These are phyloP conservation scores for Aspergillus floridensis DNA, from an alignment of 2,329 filamentous ascomycete genomes.

Conservation along the genomic window DNA sequence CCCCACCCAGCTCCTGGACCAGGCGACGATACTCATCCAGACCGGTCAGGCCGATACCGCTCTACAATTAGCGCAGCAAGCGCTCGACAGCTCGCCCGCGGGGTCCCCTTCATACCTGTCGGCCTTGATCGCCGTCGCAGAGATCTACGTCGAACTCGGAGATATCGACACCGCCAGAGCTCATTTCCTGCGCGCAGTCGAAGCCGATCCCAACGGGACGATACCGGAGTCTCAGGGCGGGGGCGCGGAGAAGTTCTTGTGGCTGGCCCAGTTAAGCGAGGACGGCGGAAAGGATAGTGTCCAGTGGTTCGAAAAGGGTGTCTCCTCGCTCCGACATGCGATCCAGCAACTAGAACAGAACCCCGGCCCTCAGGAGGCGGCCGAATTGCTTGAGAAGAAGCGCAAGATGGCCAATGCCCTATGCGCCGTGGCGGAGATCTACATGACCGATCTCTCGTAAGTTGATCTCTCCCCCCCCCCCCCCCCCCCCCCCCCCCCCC, in stretches of 20 bases:
- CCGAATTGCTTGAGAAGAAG: constrained; percentile 66
- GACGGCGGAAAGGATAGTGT: constrained; percentile 61
- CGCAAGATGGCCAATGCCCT: constrained; percentile 84
- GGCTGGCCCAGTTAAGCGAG: constrained; percentile 83
- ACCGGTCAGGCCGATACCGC: constrained; percentile 59
- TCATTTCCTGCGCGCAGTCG: constrained; percentile 70
- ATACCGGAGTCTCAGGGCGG: constrained; percentile 70
- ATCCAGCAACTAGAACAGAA: constrained; percentile 63
- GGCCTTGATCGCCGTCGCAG: constrained; percentile 72
- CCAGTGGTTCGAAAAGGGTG: constrained; percentile 62
- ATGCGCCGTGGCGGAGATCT: constrained; percentile 91
- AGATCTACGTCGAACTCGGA: constrained; percentile 78
- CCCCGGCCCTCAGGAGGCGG: constrained; percentile 34
- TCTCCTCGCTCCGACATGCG: constrained; percentile 67
- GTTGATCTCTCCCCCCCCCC: constrained; percentile 20
- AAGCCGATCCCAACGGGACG: constrained; percentile 72
- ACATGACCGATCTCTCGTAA: constrained; percentile 95
- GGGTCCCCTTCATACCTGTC: constrained; percentile 45
- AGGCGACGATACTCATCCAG: constrained; percentile 57
- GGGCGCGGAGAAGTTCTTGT: constrained; percentile 90
- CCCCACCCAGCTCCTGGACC: constrained; percentile 55
- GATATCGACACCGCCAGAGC: constrained; percentile 71
- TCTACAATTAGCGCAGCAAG: constrained; percentile 53
- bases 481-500: background rate
- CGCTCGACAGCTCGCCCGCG: constrained; percentile 42